Conservation (phyloP, 192 early-diverging fungal genomes). For the Mortierella hygrophila region DNA sequence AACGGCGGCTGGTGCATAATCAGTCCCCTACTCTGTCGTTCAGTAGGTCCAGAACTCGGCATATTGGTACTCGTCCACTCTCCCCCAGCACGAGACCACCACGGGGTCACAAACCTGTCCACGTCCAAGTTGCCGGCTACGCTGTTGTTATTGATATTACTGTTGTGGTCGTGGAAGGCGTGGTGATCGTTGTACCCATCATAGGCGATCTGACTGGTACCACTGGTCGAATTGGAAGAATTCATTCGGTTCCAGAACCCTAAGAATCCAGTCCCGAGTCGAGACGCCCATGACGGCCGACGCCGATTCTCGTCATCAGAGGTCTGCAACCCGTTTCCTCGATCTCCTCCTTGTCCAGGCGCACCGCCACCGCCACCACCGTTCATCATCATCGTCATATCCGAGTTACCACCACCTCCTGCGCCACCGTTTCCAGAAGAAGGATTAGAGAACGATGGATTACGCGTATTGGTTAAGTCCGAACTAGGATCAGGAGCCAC, state of each 20-base stretch:
- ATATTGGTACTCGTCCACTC: constrained; percentile 12
- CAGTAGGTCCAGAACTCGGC: background rate
- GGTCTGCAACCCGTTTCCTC: background rate
- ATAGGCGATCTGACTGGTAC: background rate
- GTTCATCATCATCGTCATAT: background rate
- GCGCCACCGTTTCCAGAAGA: background rate
- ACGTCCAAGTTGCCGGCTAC: background rate
- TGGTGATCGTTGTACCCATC: background rate
- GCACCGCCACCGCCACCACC: background rate
- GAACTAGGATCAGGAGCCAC: background rate
- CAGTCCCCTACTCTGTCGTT: background rate
- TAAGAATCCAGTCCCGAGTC: background rate
- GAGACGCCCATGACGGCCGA: background rate
- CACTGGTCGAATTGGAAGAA: constrained; percentile 2
- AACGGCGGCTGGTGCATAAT: background rate
- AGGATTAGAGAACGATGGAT: background rate
- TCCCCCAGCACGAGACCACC: background rate
- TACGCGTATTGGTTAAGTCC: background rate
- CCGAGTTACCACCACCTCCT: background rate
- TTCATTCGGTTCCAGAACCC: background rate
- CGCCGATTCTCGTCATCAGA: background rate
- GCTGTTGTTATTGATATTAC: background rate
- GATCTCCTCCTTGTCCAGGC: background rate
- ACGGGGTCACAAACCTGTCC: background rate
- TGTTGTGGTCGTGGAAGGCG: background rate